These are phyloP conservation scores for Aspergillus mulundensis DNA, from an alignment of 495 filamentous ascomycete genomes.

Conservation along the genomic window DNA sequence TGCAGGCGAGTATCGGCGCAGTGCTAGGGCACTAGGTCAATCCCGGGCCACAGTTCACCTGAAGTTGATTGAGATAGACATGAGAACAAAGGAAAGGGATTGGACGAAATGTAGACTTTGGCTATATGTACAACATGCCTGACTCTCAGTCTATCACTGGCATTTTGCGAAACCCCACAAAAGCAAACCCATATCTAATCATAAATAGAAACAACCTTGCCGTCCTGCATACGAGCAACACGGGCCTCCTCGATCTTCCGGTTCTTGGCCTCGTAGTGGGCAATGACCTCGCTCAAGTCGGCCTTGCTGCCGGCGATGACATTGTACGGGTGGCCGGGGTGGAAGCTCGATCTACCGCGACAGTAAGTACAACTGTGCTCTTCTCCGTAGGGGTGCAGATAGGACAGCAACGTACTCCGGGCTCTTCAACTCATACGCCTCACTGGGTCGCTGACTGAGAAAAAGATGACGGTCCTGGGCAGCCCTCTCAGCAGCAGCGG, in stretches of 20 bases:
- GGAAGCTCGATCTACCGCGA: slow-evolving; percentile 49
- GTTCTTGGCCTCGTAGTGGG: slow-evolving; percentile 58
- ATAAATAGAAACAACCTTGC: slow-evolving; percentile 41
- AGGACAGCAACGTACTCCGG: slow-evolving; percentile 58
- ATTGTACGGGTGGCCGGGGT: slow-evolving; percentile 58
- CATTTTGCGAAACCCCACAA: slow-evolving; percentile 14
- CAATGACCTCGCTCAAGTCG: slow-evolving; percentile 57
- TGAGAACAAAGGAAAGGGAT: background rate
- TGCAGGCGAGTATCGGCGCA: no score
- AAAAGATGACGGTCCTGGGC: slow-evolving; percentile 65
- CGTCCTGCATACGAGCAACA: slow-evolving; percentile 40
- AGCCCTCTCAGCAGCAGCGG: slow-evolving; percentile 63
- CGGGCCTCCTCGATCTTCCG: slow-evolving; percentile 48
- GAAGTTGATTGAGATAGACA: background rate
- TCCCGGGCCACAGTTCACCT: no score
- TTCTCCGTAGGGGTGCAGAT: background rate
- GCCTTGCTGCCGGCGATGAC: slow-evolving; percentile 56
- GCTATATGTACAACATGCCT: slow-evolving; percentile 42
- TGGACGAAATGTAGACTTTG: slow-evolving; percentile 11
- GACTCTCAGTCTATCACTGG: slow-evolving; percentile 27
- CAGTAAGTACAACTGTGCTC: slow-evolving; percentile 7
- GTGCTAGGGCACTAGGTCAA: no score
- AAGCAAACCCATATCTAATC: slow-evolving; percentile 29
- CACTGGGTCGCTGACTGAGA: slow-evolving; percentile 44
- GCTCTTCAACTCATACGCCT: slow-evolving; percentile 53